Conservation (phyloP, 106 monocot species). For the Allium fistulosum region DNA sequence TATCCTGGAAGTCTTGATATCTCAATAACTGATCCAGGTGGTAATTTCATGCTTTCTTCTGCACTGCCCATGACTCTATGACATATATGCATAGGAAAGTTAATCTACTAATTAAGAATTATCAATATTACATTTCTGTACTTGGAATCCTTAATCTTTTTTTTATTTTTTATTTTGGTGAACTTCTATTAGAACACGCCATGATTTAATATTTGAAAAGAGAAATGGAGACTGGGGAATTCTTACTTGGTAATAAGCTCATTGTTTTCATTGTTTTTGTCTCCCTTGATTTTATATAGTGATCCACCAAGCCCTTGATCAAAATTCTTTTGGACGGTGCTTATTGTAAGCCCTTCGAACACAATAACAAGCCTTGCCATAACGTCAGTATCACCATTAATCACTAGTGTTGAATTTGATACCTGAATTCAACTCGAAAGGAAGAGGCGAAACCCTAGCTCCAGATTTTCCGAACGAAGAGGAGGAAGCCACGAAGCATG, state of each 20-base stretch:
- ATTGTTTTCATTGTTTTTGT: conserved; percentile 14
- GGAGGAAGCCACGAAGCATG: too few relatives aligned
- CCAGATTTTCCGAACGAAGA: too few relatives aligned
- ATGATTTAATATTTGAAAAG: too few relatives aligned
- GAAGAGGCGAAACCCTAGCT: too few relatives aligned
- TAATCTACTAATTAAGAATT: too few relatives aligned
- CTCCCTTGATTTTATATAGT: conserved; percentile 50
- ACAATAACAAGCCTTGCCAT: conserved; percentile 45
- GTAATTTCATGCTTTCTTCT: conserved; percentile 32
- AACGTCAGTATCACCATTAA: conserved; percentile 31
- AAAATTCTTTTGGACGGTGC: conserved; percentile 45
- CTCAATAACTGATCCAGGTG: conserved; percentile 47
- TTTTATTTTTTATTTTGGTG: too few relatives aligned
- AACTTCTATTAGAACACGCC: too few relatives aligned
- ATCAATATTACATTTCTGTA: neutral
- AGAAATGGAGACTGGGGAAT: too few relatives aligned
- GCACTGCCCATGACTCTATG: conserved; percentile 45
- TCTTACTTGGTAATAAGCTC: conserved; percentile 47
- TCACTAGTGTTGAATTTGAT: too few relatives aligned
- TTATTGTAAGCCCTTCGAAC: conserved; percentile 40
- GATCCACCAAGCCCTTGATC: conserved; percentile 43
- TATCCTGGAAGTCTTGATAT: conserved; percentile 44
- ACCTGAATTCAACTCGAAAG: too few relatives aligned
- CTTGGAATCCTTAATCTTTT: too few relatives aligned
- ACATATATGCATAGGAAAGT: too few relatives aligned